Conservation (phyloP, 306 rosid species). For the apple (Malus domestica) region DNA sequence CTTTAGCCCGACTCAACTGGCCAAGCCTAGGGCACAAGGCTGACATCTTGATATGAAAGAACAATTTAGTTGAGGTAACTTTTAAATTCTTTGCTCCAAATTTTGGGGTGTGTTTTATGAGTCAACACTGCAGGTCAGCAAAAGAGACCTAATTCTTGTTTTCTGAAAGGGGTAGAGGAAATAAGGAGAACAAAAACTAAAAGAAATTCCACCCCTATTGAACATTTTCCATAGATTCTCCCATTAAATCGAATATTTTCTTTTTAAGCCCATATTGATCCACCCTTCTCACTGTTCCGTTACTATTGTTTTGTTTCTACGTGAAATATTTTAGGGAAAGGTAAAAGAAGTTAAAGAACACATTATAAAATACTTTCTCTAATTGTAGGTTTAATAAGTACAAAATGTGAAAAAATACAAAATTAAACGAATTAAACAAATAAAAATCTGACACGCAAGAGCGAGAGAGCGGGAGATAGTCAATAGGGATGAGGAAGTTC, state of each 20-base stretch:
- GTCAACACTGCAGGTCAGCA: not conserved
- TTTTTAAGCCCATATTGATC: not conserved
- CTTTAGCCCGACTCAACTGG: no score
- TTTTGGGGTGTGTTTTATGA: not conserved
- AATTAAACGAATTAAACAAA: no score
- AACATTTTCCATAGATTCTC: no score
- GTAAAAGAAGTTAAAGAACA: not conserved
- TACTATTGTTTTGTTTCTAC: not conserved
- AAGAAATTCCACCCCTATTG: no score
- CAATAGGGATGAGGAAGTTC: no score
- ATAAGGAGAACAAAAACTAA: not conserved
- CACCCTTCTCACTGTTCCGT: not conserved
- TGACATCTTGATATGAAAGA: no score
- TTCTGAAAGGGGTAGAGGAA: not conserved
- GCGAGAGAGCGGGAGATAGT: no score
- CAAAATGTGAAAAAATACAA: not conserved
- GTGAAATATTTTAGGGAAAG: not conserved
- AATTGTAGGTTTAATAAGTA: not conserved
- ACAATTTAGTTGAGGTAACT: not conserved
- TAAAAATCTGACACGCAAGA: no score
- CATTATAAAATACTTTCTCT: not conserved
- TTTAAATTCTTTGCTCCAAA: not conserved
- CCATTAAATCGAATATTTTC: no score
- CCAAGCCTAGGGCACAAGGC: no score
- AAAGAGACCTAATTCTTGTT: not conserved